These are phyloP conservation scores for Mycena polygramma DNA, from an alignment of 768 basidiomycete genomes.

Conservation along the genomic window DNA sequence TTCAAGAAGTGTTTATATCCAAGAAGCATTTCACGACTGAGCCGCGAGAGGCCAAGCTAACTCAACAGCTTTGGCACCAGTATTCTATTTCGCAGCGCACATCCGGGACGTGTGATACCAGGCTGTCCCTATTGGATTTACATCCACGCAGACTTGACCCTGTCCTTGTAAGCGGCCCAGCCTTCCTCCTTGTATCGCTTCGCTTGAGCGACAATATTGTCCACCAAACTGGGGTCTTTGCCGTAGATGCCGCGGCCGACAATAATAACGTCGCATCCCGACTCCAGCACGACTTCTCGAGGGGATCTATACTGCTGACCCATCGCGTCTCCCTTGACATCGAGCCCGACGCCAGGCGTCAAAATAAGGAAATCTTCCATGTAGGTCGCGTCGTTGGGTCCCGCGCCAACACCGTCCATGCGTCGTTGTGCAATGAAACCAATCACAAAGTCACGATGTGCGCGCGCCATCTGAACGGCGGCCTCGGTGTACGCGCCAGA, in stretches of 20 bases:
- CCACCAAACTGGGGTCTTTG: slow-evolving; percentile 58
- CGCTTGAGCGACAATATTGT: slow-evolving; percentile 73
- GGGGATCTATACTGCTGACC: slow-evolving; percentile 98
- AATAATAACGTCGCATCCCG: slow-evolving; percentile 96
- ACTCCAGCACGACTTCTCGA: slow-evolving; percentile 80
- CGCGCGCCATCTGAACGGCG: slow-evolving; percentile 90
- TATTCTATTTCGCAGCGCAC: too few species aligned
- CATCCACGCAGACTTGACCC: slow-evolving; percentile 48
- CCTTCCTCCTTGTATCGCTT: slow-evolving; percentile 87
- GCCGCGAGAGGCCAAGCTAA: too few species aligned
- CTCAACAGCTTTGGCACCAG: too few species aligned
- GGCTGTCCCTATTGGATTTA: too few species aligned
- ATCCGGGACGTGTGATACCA: too few species aligned
- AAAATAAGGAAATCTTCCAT: slow-evolving; percentile 90
- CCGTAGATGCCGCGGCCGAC: slow-evolving; percentile 97
- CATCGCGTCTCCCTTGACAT: slow-evolving; percentile 83
- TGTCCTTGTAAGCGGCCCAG: slow-evolving; percentile 89
- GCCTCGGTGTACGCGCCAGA: slow-evolving; percentile 85
- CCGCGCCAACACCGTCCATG: slow-evolving; percentile 76
- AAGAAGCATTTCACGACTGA: too few species aligned
- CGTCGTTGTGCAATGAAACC: slow-evolving; percentile 95
- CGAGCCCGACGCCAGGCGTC: slow-evolving; percentile 93
- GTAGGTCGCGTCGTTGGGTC: slow-evolving; percentile 44
- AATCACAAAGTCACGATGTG: slow-evolving; percentile 88
- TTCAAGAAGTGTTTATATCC: too few species aligned